Percentiles rank a stretch among this genome's conserved stretches.
These are phyloP conservation scores for Boletus bicolor DNA, from an alignment of 768 basidiomycete species.

Conservation along the genomic window DNA sequence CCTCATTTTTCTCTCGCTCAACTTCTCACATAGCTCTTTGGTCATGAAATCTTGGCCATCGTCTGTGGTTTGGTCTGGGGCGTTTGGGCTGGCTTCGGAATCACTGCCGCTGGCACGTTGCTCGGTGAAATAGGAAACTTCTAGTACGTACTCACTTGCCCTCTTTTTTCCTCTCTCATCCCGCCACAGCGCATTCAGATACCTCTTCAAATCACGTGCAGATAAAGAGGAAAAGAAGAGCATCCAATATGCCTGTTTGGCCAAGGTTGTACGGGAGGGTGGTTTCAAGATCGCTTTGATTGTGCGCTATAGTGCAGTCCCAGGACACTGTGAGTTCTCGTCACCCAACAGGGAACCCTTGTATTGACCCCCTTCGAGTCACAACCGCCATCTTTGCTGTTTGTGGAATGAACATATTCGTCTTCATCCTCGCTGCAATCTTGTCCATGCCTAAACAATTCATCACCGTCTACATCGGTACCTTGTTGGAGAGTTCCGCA, in stretches of 20 bases:
- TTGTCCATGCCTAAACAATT: slow-evolving; percentile 89
- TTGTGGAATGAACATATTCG: slow-evolving; percentile 80
- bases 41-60: slow-evolving; percentile 88
- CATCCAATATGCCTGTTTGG: slow-evolving; percentile 58
- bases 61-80: slow-evolving; percentile 92
- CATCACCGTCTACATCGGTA: slow-evolving; percentile 87
- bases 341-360: not conserved
- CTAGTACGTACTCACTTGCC: slow-evolving; percentile 51
- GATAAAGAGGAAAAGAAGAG: slow-evolving; percentile 65
- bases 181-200: slow-evolving; percentile 69
- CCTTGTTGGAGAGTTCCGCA: slow-evolving; percentile 56
- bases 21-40: slow-evolving; percentile 58
- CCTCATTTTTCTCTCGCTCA: slow-evolving; percentile 2
- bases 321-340: slow-evolving; percentile 68
- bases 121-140: slow-evolving; percentile 87
- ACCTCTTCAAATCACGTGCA: slow-evolving; percentile 69
- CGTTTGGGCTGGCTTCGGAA: slow-evolving; percentile 80
- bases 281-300: slow-evolving; percentile 83
- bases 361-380: slow-evolving; percentile 41
- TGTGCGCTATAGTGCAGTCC: slow-evolving; percentile 77
- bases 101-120: slow-evolving; percentile 80
- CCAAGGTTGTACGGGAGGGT: slow-evolving; percentile 75
- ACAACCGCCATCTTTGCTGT: slow-evolving; percentile 87
- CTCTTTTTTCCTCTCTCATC: slow-evolving; percentile 10
- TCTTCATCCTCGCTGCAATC: slow-evolving; percentile 76